These are phyloP conservation scores for Pichia norvegensis DNA, from an alignment of 1,139 yeast genomes.

Conservation along the genomic window DNA sequence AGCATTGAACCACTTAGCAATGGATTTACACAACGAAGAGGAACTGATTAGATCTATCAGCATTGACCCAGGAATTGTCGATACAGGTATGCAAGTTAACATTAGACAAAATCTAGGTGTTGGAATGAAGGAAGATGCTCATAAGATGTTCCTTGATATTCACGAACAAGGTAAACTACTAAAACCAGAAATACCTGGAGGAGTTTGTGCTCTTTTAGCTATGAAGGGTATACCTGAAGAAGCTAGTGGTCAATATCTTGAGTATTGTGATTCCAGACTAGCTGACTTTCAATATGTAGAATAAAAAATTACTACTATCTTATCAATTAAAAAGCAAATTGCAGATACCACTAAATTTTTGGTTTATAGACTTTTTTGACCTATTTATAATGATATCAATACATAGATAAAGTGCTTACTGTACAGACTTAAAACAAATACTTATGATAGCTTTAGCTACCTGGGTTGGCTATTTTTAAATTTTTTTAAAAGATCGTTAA, in stretches of 20 bases:
- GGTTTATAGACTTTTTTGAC: too few relatives aligned
- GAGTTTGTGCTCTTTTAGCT: constrained; percentile 59
- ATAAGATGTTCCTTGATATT: constrained; percentile 52
- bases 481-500: too few relatives aligned
- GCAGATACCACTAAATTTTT: too few relatives aligned
- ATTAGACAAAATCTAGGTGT: constrained; percentile 56
- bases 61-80: constrained; percentile 89
- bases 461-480: too few relatives aligned
- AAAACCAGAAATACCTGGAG: constrained; percentile 63
- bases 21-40: constrained; percentile 61
- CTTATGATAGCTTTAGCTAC: too few relatives aligned
- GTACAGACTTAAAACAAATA: too few relatives aligned
- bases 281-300: constrained; percentile 13
- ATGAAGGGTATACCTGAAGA: constrained; percentile 44
- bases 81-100: constrained; percentile 74
- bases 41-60: constrained; percentile 51
- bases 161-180: constrained; percentile 49
- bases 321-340: too few relatives aligned
- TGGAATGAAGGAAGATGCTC: constrained; percentile 51
- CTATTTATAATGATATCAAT: too few relatives aligned
- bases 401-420: too few relatives aligned
- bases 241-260: constrained; percentile 55
- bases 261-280: constrained; percentile 44
- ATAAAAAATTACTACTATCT: too few relatives aligned
- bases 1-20: constrained; percentile 68